Evolutionary conservation across 257 asterid genomes (phyloP).

Genomic region (Verbascum thapsus): DNA sequence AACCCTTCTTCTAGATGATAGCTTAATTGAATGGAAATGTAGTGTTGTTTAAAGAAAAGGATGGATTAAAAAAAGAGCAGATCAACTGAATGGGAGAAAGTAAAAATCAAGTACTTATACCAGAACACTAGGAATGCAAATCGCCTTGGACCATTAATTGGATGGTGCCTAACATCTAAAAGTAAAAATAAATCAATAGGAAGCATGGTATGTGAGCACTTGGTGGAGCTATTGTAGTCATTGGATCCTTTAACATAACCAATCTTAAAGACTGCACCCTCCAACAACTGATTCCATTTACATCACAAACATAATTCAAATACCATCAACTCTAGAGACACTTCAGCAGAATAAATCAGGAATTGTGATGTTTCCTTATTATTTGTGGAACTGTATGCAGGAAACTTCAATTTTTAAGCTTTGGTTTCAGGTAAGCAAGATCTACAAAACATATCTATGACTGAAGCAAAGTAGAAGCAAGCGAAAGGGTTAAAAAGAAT

Average conservation of each 20-base stretch:
- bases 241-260: not conserved
- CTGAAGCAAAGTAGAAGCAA: constrained; percentile 4
- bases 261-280: not conserved
- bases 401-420: not conserved
- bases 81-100: not conserved
- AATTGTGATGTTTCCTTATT: not conserved
- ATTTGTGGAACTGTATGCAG: not conserved
- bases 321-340: not conserved
- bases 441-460: not conserved
- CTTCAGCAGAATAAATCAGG: not conserved
- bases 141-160: not conserved
- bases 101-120: too few relatives aligned
- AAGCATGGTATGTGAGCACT: not conserved
- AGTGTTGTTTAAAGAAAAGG: too few relatives aligned
- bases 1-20: not conserved
- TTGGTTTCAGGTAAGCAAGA: not conserved
- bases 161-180: not conserved
- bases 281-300: not conserved
- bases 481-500: not conserved
- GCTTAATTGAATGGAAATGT: not conserved
- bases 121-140: too few relatives aligned
- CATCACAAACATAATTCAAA: not conserved
- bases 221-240: constrained; percentile 10
- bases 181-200: not conserved
- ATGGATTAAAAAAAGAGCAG: too few relatives aligned